Conservation (phyloP, 1,284 basidiomycete genomes). For the Melampsora abietis-canadensis region DNA sequence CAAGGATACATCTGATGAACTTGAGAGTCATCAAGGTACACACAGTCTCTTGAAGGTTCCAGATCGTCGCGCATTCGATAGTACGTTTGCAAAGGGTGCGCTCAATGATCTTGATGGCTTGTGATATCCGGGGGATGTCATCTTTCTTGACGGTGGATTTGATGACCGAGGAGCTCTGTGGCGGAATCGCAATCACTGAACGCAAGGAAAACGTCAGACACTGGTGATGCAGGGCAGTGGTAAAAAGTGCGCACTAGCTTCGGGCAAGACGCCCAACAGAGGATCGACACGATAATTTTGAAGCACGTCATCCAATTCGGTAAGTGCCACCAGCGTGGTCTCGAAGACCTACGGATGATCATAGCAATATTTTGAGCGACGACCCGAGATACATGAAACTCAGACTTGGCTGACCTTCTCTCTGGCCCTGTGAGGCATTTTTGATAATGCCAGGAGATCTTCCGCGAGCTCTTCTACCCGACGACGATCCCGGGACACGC, state of each 20-base stretch:
- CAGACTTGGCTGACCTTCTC: slow-evolving; percentile 19
- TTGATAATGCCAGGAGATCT: slow-evolving; percentile 23
- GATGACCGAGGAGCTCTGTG: not conserved
- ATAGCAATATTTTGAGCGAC: not conserved
- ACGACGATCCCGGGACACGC: slow-evolving; percentile 26
- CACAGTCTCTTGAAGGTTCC: slow-evolving; percentile 27
- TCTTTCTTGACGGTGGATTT: slow-evolving; percentile 12
- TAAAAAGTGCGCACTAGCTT: slow-evolving; percentile 30
- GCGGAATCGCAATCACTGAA: slow-evolving; percentile 37
- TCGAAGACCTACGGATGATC: slow-evolving; percentile 28
- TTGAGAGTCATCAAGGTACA: slow-evolving; percentile 35
- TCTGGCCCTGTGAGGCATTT: slow-evolving; percentile 33
- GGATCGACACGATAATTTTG: slow-evolving; percentile 40
- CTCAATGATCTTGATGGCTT: slow-evolving; percentile 27
- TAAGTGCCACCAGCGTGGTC: slow-evolving; percentile 24
- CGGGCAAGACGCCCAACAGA: slow-evolving; percentile 39
- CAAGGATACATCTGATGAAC: slow-evolving; percentile 29
- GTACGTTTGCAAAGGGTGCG: slow-evolving; percentile 22
- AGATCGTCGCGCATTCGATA: slow-evolving; percentile 26
- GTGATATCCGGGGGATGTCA: slow-evolving; percentile 31
- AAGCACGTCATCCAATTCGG: slow-evolving; percentile 37
- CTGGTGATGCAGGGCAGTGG: not conserved
- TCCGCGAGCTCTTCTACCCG: slow-evolving; percentile 20
- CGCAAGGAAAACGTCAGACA: not conserved
- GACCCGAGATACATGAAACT: not conserved